Percentiles rank a stretch among this genome's conserved stretches.
These are phyloP conservation scores for Myxozyma neglecta DNA, from an alignment of 805 yeast species.

Conservation along the genomic window DNA sequence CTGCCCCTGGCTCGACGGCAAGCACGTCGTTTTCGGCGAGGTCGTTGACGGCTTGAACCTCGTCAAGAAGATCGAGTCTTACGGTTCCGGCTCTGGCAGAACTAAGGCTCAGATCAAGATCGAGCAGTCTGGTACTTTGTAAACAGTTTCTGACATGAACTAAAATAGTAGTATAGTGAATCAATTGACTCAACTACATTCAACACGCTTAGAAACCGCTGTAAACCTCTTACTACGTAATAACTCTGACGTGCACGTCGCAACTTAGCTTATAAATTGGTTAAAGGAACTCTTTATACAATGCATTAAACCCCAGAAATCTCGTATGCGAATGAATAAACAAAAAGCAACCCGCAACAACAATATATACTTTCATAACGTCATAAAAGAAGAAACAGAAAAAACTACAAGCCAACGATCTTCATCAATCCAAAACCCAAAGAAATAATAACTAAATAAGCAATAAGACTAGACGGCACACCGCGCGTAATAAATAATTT, in stretches of 20 bases:
- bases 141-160: neutral
- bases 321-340: too few relatives aligned
- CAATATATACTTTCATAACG: too few relatives aligned
- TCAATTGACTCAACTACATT: too few relatives aligned
- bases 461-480: constrained; percentile 78
- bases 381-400: neutral
- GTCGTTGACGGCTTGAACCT: constrained; percentile 78
- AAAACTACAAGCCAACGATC: constrained; percentile 49
- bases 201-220: too few relatives aligned
- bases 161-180: too few relatives aligned
- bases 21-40: constrained; percentile 95
- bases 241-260: too few relatives aligned
- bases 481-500: constrained; percentile 86
- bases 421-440: constrained; percentile 78
- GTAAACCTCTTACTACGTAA: too few relatives aligned
- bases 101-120: constrained; percentile 65
- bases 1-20: constrained; percentile 90
- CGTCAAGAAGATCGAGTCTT: constrained; percentile 79
- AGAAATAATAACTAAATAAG: constrained; percentile 70
- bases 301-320: too few relatives aligned
- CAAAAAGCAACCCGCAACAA: too few relatives aligned
- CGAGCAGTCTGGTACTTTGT: constrained; percentile 42
- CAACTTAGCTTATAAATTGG: too few relatives aligned
- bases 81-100: constrained; percentile 67
- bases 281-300: too few relatives aligned